Conservation (phyloP, 352 stramenopile genomes). For the Phytophthora fragariae region DNA sequence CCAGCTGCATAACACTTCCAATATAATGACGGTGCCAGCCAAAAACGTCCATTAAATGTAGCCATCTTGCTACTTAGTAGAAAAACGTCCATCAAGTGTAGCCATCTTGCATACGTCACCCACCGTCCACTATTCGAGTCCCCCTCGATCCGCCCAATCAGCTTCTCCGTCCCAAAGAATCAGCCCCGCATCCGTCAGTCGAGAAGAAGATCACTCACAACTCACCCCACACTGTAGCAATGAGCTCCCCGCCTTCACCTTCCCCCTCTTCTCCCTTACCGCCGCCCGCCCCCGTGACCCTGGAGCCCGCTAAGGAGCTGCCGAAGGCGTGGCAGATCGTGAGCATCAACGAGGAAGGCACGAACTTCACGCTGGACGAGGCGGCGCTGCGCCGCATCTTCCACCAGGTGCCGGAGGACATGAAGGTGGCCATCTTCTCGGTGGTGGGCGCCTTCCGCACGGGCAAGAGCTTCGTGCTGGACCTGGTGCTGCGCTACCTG, state of each 20-base stretch:
- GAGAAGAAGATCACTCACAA: not conserved
- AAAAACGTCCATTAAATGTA: too few relatives aligned
- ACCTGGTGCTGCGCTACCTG: constrained; percentile 98
- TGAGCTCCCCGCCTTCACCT: constrained; percentile 26
- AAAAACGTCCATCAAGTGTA: not conserved
- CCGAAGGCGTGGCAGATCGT: constrained; percentile 76
- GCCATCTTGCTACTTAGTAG: too few relatives aligned
- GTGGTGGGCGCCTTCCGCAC: constrained; percentile 99
- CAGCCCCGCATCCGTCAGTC: not conserved
- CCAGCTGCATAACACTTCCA: not conserved
- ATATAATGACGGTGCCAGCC: too few relatives aligned
- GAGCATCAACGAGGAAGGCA: constrained; percentile 89
- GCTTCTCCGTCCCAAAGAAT: too few relatives aligned
- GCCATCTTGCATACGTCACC: not conserved
- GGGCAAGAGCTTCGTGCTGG: constrained; percentile 98
- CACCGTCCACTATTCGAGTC: not conserved
- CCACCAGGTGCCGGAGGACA: constrained; percentile 86
- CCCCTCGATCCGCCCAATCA: not conserved
- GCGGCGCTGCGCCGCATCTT: constrained; percentile 76
- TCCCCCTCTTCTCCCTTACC: constrained; percentile 4
- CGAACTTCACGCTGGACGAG: constrained; percentile 86
- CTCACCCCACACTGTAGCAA: not conserved
- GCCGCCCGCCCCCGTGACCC: constrained; percentile 27
- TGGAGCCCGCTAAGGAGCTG: constrained; percentile 40
- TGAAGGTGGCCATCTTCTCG: constrained; percentile 98